phyloP scores from a whole-genome alignment of 805 yeast genomes.

The Candida ficus region DNA sequence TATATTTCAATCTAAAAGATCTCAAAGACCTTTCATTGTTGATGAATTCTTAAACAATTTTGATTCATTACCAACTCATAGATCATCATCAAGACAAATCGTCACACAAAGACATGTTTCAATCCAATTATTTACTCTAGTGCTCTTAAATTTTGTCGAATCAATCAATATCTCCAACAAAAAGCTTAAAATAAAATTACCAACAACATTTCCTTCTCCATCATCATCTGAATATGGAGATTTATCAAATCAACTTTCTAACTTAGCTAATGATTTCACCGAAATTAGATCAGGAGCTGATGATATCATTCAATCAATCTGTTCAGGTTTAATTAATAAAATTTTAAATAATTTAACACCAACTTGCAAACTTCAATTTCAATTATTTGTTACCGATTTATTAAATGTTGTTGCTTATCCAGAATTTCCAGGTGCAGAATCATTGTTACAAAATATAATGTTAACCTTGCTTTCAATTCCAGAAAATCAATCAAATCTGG shows the following conservation, averaged over 20 bases:
- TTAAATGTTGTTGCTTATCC: conserved; percentile 44
- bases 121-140: conserved; percentile 44
- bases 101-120: conserved; percentile 38
- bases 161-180: conserved; percentile 26
- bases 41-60: conserved; percentile 53
- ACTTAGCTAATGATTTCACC: conserved; percentile 1
- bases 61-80: conserved; percentile 43
- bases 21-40: conserved; percentile 56
- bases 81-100: conserved; percentile 37
- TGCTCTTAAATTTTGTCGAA: conserved; percentile 42
- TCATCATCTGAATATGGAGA: conserved; percentile 12
- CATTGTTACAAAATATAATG: conserved; percentile 40
- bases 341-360: conserved; percentile 30
- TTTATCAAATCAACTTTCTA: conserved; percentile 11
- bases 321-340: conserved; percentile 16
- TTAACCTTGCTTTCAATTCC: conserved; percentile 36
- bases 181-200: conserved; percentile 13
- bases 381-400: conserved; percentile 53
- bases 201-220: conserved; percentile 5
- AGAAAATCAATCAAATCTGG: conserved; percentile 31
- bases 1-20: conserved; percentile 27
- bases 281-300: conserved; percentile 7
- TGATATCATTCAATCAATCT: conserved; percentile 8
- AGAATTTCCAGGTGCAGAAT: conserved; percentile 59
- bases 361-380: conserved; percentile 36